These are phyloP conservation scores for Tetrapisispora fleetii DNA, from an alignment of 805 yeast species.

Conservation along the genomic window DNA sequence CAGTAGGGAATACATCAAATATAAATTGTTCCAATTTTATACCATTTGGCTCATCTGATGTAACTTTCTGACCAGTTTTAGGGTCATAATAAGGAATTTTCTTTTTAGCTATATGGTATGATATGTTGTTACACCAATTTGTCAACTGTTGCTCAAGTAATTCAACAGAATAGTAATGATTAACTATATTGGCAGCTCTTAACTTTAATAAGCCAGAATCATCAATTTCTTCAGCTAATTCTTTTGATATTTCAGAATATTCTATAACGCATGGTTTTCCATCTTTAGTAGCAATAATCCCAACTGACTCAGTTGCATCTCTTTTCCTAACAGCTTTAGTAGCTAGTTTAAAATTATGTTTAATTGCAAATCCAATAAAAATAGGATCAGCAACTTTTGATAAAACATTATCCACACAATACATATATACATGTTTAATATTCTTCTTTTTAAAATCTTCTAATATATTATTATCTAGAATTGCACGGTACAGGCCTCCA, in stretches of 20 bases:
- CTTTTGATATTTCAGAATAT: slow-evolving; percentile 78
- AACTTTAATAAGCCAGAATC: slow-evolving; percentile 53
- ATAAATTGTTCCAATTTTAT: slow-evolving; percentile 93
- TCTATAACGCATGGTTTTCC: slow-evolving; percentile 82
- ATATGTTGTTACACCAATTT: slow-evolving; percentile 62
- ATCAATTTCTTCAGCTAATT: slow-evolving; percentile 59
- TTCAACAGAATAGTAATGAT: slow-evolving; percentile 86
- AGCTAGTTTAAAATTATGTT: slow-evolving; percentile 59
- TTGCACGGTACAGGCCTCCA: slow-evolving; percentile 90
- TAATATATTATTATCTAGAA: slow-evolving; percentile 51
- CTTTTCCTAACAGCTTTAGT: slow-evolving; percentile 93
- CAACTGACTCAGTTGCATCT: slow-evolving; percentile 80
- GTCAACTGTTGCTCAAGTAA: slow-evolving; percentile 52
- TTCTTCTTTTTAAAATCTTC: slow-evolving; percentile 59
- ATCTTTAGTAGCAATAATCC: slow-evolving; percentile 69
- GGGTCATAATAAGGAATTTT: slow-evolving; percentile 59
- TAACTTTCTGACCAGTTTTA: slow-evolving; percentile 35
- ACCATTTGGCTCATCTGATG: slow-evolving; percentile 79
- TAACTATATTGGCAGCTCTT: slow-evolving; percentile 94
- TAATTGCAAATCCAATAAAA: slow-evolving; percentile 70
- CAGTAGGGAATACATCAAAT: slow-evolving; percentile 85
- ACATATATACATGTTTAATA: slow-evolving; percentile 86
- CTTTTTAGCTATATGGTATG: slow-evolving; percentile 92
- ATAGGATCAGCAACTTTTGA: slow-evolving; percentile 91
- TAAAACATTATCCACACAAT: slow-evolving; percentile 90